phyloP scores from a whole-genome alignment of 2,329 filamentous ascomycete genomes.

The Cordyceps militaris region DNA sequence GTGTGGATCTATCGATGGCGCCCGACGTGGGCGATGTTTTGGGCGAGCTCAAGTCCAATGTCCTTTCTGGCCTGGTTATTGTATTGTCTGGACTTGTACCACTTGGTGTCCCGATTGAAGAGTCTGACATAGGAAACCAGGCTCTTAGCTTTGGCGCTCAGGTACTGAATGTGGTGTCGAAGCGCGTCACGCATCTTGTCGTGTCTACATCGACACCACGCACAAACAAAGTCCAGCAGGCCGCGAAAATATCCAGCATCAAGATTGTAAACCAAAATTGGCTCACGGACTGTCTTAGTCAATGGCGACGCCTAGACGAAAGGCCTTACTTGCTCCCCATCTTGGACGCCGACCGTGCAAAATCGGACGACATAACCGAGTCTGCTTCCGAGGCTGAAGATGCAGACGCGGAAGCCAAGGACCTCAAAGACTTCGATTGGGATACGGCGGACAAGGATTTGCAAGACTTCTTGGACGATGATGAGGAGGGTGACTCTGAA shows the following conservation, averaged over 20 bases:
- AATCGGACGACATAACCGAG: conserved; percentile 27
- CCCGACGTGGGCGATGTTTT: conserved; percentile 86
- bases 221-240: conserved; percentile 86
- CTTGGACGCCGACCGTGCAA: conserved; percentile 57
- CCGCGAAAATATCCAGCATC: conserved; percentile 69
- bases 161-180: conserved; percentile 49
- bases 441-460: conserved; percentile 63
- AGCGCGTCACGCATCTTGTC: conserved; percentile 66
- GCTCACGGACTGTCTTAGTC: conserved; percentile 76
- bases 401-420: conserved; percentile 28
- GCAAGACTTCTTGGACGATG: conserved; percentile 61
- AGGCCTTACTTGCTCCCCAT: conserved; percentile 70
- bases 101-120: conserved; percentile 68
- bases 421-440: conserved; percentile 54
- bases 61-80: conserved; percentile 68
- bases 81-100: conserved; percentile 90
- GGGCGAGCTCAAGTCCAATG: conserved; percentile 67
- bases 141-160: conserved; percentile 77
- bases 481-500: conserved; percentile 24
- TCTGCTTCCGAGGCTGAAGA: conserved; percentile 26
- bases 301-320: conserved; percentile 78
- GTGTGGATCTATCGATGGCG: conserved; percentile 46
- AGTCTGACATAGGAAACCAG: conserved; percentile 82
- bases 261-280: conserved; percentile 90
- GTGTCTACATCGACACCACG: conserved; percentile 64